phyloP scores from a whole-genome alignment of 768 basidiomycete genomes.

The Dentipellis sp. region DNA sequence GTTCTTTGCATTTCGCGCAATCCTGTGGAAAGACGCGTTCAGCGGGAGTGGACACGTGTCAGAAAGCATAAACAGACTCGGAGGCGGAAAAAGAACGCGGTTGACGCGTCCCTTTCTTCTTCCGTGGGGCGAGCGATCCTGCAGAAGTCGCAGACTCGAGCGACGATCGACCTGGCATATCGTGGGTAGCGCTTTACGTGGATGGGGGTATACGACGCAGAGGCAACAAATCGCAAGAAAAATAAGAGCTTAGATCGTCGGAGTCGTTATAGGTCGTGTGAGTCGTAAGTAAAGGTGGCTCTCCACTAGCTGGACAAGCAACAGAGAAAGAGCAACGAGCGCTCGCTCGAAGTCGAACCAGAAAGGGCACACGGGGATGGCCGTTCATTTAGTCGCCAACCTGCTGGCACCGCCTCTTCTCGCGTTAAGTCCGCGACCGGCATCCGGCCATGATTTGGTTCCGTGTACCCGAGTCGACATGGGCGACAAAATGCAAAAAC shows the following conservation, averaged over 20 bases:
- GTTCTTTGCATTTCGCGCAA: slow-evolving; percentile 36
- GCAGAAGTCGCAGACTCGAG: neutral
- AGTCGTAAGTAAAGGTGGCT: neutral
- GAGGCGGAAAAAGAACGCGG: neutral
- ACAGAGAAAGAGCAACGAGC: neutral
- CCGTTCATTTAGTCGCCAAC: neutral
- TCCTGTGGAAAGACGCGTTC: slow-evolving; percentile 22
- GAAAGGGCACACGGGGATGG: neutral
- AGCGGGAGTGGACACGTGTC: neutral
- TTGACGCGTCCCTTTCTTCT: slow-evolving; percentile 17
- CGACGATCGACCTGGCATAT: neutral
- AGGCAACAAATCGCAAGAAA: neutral
- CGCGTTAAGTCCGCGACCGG: neutral
- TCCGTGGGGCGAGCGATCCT: too few relatives aligned
- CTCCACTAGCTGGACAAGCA: neutral
- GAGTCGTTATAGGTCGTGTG: neutral
- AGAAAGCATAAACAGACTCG: neutral
- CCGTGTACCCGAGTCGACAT: too few relatives aligned
- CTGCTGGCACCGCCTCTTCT: neutral
- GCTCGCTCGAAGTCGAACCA: neutral
- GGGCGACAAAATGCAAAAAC: too few relatives aligned
- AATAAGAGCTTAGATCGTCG: neutral
- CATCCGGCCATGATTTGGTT: neutral
- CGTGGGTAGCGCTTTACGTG: neutral
- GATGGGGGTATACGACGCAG: neutral